Evolutionary conservation across 2,329 filamentous ascomycete genomes (phyloP).

Genomic region (Cladosporium oxysporum): DNA sequence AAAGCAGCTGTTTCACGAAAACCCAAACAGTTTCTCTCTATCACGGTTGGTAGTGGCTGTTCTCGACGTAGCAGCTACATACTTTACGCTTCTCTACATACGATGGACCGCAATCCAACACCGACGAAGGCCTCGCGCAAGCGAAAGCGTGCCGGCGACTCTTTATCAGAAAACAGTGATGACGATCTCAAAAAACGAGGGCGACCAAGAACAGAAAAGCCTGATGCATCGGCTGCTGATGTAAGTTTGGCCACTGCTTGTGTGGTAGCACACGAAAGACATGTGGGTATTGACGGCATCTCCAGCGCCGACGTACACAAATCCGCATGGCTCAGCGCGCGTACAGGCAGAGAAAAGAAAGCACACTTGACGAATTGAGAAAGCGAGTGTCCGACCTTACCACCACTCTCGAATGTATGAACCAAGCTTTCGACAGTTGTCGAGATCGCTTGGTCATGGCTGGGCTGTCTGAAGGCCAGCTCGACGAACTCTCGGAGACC

Average conservation of each 20-base stretch:
- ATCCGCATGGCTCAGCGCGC: constrained; percentile 84
- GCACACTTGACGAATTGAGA: constrained; percentile 72
- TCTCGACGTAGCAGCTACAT: not conserved
- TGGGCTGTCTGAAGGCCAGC: constrained; percentile 25
- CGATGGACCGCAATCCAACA: not conserved
- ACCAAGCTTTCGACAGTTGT: constrained; percentile 62
- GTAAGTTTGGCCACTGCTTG: constrained; percentile 54
- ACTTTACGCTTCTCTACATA: not conserved
- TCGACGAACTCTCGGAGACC: constrained; percentile 28
- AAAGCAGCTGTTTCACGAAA: not conserved
- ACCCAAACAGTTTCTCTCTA: not conserved
- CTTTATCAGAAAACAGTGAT: constrained; percentile 22
- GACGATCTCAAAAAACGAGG: constrained; percentile 60
- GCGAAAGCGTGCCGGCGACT: constrained; percentile 16
- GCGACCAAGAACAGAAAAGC: constrained; percentile 72
- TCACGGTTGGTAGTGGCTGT: not conserved
- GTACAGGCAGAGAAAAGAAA: constrained; percentile 83
- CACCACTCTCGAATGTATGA: constrained; percentile 71
- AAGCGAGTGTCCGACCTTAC: constrained; percentile 69
- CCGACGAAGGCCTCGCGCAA: constrained; percentile 2
- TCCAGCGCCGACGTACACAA: constrained; percentile 76
- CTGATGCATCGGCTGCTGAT: constrained; percentile 75
- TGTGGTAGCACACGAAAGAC: not conserved
- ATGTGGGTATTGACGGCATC: constrained; percentile 9
- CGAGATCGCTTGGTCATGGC: constrained; percentile 26